phyloP scores from a whole-genome alignment of 192 early-diverging fungal species.

The Piromyces sp. region DNA sequence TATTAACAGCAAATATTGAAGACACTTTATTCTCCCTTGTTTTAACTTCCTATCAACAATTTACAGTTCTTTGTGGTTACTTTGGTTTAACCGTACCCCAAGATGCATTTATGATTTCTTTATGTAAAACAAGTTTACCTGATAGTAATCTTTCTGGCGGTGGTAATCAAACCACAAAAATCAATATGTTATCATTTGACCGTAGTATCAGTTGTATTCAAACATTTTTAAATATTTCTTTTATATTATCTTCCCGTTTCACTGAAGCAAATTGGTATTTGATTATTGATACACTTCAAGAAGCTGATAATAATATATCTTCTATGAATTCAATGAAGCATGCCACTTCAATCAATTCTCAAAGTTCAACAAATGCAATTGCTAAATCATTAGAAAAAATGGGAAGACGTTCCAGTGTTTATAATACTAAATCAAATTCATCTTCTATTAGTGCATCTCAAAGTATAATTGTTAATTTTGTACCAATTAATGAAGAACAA shows the following conservation, averaged over 20 bases:
- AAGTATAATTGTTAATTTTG: not conserved
- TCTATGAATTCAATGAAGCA: constrained; percentile 11
- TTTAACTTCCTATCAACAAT: constrained; percentile 51
- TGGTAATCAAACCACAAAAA: not conserved
- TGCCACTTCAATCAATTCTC: not conserved
- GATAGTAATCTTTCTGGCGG: constrained; percentile 6
- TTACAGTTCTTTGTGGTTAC: constrained; percentile 63
- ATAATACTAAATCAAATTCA: not conserved
- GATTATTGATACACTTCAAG: constrained; percentile 72
- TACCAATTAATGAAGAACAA: not conserved
- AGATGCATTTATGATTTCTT: constrained; percentile 64
- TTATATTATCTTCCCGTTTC: not conserved
- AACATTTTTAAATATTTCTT: constrained; percentile 37
- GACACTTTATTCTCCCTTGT: constrained; percentile 62
- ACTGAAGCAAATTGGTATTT: constrained; percentile 60
- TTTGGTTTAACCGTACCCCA: constrained; percentile 60
- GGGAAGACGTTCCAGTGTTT: not conserved
- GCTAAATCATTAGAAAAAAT: not conserved
- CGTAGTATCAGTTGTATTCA: constrained; percentile 65
- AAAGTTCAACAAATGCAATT: not conserved
- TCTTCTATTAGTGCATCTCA: not conserved
- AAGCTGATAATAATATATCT: constrained; percentile 57
- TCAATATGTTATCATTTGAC: constrained; percentile 28
- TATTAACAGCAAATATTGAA: constrained; percentile 60
- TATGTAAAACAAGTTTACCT: constrained; percentile 69